Percentiles rank a stretch among this genome's conserved stretches.
These are phyloP conservation scores for Datisca glomerata DNA, from an alignment of 306 rosid species.

Conservation along the genomic window DNA sequence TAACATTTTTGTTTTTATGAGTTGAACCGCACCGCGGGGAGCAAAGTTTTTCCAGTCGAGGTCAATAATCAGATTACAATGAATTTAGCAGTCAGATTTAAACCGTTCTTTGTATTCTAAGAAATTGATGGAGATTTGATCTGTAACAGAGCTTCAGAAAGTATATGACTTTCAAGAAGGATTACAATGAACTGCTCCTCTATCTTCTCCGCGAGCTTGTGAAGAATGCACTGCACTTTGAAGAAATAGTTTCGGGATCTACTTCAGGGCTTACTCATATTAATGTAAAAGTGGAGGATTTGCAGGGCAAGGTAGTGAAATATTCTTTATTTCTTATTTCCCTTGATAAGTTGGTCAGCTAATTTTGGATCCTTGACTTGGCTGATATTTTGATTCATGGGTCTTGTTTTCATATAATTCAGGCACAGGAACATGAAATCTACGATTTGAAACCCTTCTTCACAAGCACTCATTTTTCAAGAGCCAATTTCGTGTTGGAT, in stretches of 20 bases:
- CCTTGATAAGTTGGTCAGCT: background rate
- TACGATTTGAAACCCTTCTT: slow-evolving; percentile 79
- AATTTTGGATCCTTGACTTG: background rate
- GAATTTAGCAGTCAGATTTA: too few relatives aligned
- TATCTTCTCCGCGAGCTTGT: slow-evolving; percentile 74
- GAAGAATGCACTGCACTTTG: slow-evolving; percentile 68
- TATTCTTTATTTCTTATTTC: background rate
- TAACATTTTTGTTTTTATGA: too few relatives aligned
- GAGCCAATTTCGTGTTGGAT: slow-evolving; percentile 54
- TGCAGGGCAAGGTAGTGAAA: slow-evolving; percentile 45
- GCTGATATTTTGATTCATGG: background rate
- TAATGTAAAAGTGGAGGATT: slow-evolving; percentile 67
- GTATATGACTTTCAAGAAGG: slow-evolving; percentile 93
- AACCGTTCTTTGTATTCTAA: too few relatives aligned
- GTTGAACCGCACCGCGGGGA: too few relatives aligned
- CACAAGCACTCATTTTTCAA: slow-evolving; percentile 47
- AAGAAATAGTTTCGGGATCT: slow-evolving; percentile 68
- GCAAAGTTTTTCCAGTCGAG: too few relatives aligned
- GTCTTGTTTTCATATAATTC: slow-evolving; percentile 21
- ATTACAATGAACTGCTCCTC: slow-evolving; percentile 58
- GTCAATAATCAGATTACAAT: too few relatives aligned
- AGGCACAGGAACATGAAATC: slow-evolving; percentile 92
- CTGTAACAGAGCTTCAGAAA: slow-evolving; percentile 71
- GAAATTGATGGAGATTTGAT: background rate
- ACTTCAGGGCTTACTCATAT: slow-evolving; percentile 42